Evolutionary conservation across 148 eudicot species (phyloP).

Genomic region (Rhododendron henanense): DNA sequence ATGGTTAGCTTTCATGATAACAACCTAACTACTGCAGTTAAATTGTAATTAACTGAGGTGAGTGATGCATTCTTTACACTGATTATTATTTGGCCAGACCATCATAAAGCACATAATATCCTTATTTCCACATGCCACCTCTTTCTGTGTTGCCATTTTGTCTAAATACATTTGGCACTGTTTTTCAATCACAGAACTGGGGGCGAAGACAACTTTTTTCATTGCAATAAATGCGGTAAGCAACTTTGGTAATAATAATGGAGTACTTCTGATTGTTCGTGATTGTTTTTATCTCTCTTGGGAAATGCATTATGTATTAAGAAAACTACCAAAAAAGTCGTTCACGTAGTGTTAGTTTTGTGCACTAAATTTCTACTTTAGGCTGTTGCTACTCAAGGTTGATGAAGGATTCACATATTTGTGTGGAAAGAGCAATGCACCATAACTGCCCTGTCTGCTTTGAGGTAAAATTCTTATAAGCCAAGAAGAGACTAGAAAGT

Average conservation of each 20-base stretch:
- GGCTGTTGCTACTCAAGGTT: conserved; percentile 69
- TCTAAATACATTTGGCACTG: background rate
- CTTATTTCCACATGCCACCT: background rate
- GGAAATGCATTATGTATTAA: background rate
- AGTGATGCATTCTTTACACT: background rate
- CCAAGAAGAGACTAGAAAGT: background rate
- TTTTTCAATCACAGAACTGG: conserved; percentile 47
- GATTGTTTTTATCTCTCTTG: background rate
- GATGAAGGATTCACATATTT: conserved; percentile 57
- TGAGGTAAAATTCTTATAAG: conserved; percentile 38
- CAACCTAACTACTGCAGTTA: background rate
- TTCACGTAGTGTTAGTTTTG: background rate
- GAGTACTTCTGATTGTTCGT: background rate
- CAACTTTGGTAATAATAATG: background rate
- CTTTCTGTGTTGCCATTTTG: background rate
- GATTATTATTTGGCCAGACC: background rate
- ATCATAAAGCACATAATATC: background rate
- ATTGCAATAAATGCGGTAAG: conserved; percentile 74
- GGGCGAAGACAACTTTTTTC: conserved; percentile 72
- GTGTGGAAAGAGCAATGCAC: conserved; percentile 85
- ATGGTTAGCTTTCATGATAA: background rate
- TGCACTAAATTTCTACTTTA: conserved; percentile 9
- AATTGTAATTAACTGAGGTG: background rate
- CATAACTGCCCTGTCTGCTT: conserved; percentile 86
- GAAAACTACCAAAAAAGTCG: background rate